Conservation (phyloP, 2,329 filamentous ascomycete genomes). For the Aspergillus intermedius region DNA sequence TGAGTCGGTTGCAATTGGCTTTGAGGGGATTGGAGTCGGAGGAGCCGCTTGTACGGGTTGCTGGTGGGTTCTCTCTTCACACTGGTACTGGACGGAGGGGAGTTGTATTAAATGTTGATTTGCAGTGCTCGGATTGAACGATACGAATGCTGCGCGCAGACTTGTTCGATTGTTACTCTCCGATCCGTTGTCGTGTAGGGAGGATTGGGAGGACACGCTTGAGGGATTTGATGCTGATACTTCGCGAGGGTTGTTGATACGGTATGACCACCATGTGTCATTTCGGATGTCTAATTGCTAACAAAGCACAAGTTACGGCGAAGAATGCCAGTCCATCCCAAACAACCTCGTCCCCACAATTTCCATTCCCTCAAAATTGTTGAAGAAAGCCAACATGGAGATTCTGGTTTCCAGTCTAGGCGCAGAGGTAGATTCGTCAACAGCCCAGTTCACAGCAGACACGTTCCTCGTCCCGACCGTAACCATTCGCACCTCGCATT, state of each 20-base stretch:
- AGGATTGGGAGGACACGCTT: slow-evolving; percentile 62
- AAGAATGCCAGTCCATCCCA: slow-evolving; percentile 41
- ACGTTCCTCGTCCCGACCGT: slow-evolving; percentile 69
- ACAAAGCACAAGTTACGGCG: slow-evolving; percentile 46
- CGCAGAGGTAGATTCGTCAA: slow-evolving; percentile 43
- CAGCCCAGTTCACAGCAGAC: slow-evolving; percentile 48
- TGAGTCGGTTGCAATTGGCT: slow-evolving; percentile 55
- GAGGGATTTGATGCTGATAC: slow-evolving; percentile 42
- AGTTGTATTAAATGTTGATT: neutral
- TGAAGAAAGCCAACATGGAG: slow-evolving; percentile 54
- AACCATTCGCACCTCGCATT: slow-evolving; percentile 59
- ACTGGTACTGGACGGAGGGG: neutral
- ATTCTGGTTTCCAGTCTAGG: slow-evolving; percentile 52
- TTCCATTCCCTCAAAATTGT: slow-evolving; percentile 48
- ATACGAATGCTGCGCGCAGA: slow-evolving; percentile 45
- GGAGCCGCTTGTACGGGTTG: slow-evolving; percentile 50
- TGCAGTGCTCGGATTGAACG: slow-evolving; percentile 46
- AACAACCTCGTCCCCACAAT: slow-evolving; percentile 51
- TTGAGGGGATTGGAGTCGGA: slow-evolving; percentile 51
- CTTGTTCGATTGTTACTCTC: slow-evolving; percentile 64
- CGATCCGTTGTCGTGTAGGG: slow-evolving; percentile 59
- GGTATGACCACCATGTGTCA: slow-evolving; percentile 24
- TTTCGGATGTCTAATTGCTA: neutral
- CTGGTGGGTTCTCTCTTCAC: slow-evolving; percentile 33
- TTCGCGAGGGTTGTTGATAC: slow-evolving; percentile 56